Evolutionary conservation across 1,284 basidiomycete genomes (phyloP).

Genomic region (Moesziomyces sp.): DNA sequence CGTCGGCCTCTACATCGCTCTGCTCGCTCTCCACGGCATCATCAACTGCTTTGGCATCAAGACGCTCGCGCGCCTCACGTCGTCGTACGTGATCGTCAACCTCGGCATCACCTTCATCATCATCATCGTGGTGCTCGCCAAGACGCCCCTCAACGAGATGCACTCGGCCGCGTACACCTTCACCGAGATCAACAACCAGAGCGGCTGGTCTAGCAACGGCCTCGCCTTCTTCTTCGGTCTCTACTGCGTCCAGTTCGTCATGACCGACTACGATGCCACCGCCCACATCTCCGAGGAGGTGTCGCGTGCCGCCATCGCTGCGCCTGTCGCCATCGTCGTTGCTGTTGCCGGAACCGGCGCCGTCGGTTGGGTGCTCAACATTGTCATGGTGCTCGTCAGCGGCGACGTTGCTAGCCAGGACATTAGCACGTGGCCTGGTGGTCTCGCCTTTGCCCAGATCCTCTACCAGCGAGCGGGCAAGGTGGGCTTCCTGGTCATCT

Average conservation of each 20-base stretch:
- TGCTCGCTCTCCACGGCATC: slow-evolving; percentile 66
- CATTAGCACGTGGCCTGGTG: slow-evolving; percentile 57
- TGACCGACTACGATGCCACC: slow-evolving; percentile 71
- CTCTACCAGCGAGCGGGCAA: slow-evolving; percentile 58
- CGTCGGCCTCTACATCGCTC: slow-evolving; percentile 61
- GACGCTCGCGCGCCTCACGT: slow-evolving; percentile 80
- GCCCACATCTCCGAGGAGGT: slow-evolving; percentile 95
- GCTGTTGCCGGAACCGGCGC: slow-evolving; percentile 73
- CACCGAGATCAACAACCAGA: slow-evolving; percentile 73
- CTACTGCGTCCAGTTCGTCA: slow-evolving; percentile 80
- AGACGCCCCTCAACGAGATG: slow-evolving; percentile 78
- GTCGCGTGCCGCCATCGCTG: slow-evolving; percentile 85
- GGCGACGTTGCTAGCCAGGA: slow-evolving; percentile 60
- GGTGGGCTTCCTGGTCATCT: slow-evolving; percentile 76
- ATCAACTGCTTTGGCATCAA: slow-evolving; percentile 83
- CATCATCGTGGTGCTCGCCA: slow-evolving; percentile 84
- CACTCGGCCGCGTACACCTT: slow-evolving; percentile 80
- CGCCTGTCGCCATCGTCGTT: slow-evolving; percentile 80
- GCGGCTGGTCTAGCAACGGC: slow-evolving; percentile 82
- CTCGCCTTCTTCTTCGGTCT: slow-evolving; percentile 88
- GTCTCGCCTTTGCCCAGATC: slow-evolving; percentile 65
- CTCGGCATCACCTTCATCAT: slow-evolving; percentile 74
- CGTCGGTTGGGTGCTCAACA: slow-evolving; percentile 67
- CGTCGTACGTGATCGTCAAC: slow-evolving; percentile 87
- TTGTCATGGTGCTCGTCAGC: slow-evolving; percentile 81